These are phyloP conservation scores for Trypanosoma caninum DNA, from an alignment of 208 protist genomes.

Conservation along the genomic window DNA sequence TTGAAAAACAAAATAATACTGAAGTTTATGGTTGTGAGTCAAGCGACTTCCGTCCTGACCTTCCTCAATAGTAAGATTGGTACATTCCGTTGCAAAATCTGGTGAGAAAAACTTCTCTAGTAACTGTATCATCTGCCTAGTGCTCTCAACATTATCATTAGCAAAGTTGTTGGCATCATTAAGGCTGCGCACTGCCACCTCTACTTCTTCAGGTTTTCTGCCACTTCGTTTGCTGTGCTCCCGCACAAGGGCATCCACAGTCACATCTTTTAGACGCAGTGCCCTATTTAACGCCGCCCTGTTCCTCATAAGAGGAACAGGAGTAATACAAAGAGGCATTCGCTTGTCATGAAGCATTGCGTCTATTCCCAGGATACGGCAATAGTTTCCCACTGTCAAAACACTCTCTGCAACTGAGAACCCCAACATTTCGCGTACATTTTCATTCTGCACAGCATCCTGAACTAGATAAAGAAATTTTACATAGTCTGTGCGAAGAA, in stretches of 20 bases:
- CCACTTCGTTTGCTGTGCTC: constrained; percentile 45
- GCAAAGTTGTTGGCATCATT: constrained; percentile 91
- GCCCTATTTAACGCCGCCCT: constrained; percentile 72
- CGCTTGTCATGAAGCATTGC: constrained; percentile 60
- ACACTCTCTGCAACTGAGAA: constrained; percentile 72
- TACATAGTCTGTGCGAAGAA: constrained; percentile 91
- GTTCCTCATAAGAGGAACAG: constrained; percentile 80
- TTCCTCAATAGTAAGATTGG: constrained; percentile 78
- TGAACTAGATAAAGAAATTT: constrained; percentile 93
- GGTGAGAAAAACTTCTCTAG: constrained; percentile 82
- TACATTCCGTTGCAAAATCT: constrained; percentile 24
- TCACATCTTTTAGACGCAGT: constrained; percentile 80
- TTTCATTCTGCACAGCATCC: constrained; percentile 78
- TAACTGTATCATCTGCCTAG: constrained; percentile 60
- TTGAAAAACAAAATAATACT: constrained; percentile 96
- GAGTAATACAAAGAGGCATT: constrained; percentile 85
- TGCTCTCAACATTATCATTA: constrained; percentile 84
- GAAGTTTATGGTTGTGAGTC: constrained; percentile 92
- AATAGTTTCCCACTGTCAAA: constrained; percentile 78
- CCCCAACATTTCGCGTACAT: constrained; percentile 65
- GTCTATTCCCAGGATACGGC: constrained; percentile 40
- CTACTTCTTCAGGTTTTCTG: constrained; percentile 48
- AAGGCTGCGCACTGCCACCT: constrained; percentile 80
- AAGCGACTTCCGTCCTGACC: constrained; percentile 90
- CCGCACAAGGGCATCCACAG: constrained; percentile 61